These are phyloP conservation scores for Tolypocladium tropicale DNA, from an alignment of 2,329 filamentous ascomycete species.

Conservation along the genomic window DNA sequence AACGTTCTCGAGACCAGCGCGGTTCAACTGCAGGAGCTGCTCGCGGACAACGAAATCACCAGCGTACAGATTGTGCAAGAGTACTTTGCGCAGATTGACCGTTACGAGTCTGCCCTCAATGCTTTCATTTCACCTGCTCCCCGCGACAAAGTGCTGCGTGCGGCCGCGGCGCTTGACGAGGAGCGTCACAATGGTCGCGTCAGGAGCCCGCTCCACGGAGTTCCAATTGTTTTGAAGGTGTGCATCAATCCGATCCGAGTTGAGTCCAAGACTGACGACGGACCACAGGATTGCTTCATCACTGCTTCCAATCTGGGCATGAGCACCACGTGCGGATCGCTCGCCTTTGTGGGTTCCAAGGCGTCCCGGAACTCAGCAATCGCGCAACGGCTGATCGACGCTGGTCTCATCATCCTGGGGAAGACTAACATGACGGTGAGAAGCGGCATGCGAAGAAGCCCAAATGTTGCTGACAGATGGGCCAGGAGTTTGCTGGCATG, in stretches of 20 bases:
- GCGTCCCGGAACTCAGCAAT: slow-evolving; percentile 6
- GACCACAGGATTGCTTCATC: slow-evolving; percentile 7
- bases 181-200: slow-evolving; percentile 10
- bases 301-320: slow-evolving; percentile 9
- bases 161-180: slow-evolving; percentile 8
- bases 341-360: slow-evolving; percentile 5
- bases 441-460: background rate
- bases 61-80: slow-evolving; percentile 2
- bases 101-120: slow-evolving; percentile 5
- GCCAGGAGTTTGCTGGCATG: slow-evolving; percentile 9
- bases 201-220: slow-evolving; percentile 11
- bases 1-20: background rate
- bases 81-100: slow-evolving; percentile 7
- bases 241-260: background rate
- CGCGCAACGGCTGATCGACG: slow-evolving; percentile 6
- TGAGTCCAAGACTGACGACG: background rate
- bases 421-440: slow-evolving; percentile 11
- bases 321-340: slow-evolving; percentile 10
- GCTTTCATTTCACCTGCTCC: slow-evolving; percentile 5
- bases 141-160: background rate
- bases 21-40: background rate
- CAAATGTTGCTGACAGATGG: background rate
- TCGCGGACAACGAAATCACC: background rate
- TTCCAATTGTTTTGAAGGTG: slow-evolving; percentile 15
- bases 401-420: slow-evolving; percentile 11